Base-by-base conservation (phyloP, 352 stramenopile genomes). In the Thraustotheca clavata region DNA sequence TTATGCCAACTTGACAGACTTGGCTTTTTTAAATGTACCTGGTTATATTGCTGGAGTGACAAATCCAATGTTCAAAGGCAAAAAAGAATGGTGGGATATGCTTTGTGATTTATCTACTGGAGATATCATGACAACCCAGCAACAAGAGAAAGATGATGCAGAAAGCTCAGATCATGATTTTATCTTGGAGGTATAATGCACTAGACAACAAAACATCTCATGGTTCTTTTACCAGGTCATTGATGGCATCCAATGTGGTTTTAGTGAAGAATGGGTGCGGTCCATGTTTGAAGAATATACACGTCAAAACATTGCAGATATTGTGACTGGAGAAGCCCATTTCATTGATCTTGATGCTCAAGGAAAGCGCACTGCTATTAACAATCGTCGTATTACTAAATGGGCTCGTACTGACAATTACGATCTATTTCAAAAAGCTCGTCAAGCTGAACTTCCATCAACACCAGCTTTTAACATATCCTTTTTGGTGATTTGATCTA, bases 1-100 rank as follows among this genome's bases (percentile, higher is more conserved):
- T 71, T 88, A 96, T 65, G 87, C 88, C 14, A 96, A 95, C 49
- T 59, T 96, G 18, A 95, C 86, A 8, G 87, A 96, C 70, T 70
- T 96, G 52, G 79, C 76, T 35, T 96, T 96, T 62, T 61, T 96
- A 26, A 76, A 74, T 0, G 89, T 76, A 18, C 83, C 85, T 0
- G 87, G 87, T 1, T 96, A 83, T 72, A 92, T 96, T 67, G 88
- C 88, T 32, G 88, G 88, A 2, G 87, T 96, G 60, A 96, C 87
- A 18, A 96, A 96, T 57, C 88, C 88, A 1, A 95, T 96, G 87
- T 96, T 96, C 66, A 93, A 94, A 67, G 86, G 81, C 54, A 92
- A 94, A 67, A 75, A 76, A 22, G 87, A 96, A 49, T 96, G 88
- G 88, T 96, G 88, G 88, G 88, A 96, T 63, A 77, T 96, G 22